Base-by-base conservation (phyloP, 2,329 filamentous ascomycete species). In the Exserohilum rostratum region DNA sequence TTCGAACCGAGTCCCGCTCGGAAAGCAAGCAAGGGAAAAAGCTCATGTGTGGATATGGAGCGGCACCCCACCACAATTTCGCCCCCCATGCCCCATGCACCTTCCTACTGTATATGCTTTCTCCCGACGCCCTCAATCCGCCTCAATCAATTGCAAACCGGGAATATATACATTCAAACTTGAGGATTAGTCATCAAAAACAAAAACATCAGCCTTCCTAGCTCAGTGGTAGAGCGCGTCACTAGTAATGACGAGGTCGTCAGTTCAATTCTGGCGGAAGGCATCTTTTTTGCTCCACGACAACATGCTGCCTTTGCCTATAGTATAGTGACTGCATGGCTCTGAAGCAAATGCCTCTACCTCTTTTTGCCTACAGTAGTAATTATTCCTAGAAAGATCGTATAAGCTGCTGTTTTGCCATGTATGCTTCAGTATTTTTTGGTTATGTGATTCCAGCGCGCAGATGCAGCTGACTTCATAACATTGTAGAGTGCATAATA, bases 181-280 rank as follows among this genome's bases (percentile, higher is more conserved):
- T 30, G 15, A 13, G 3, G 48, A 53, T 53, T 53, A 53, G 50
- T 53, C 50, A 53, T 53, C 50, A 47, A 29, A 27, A 52, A 30
- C 43, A 46, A 3, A n/a, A n/a, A n/a, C 12, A 25, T 3, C 15
- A 44, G 69, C 69, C 67, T 65, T 65, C 66, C 61, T 71, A 65
- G 69, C 69, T 71, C 65, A 71, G 69, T 72, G 69, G 69, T 72
- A 73, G 67, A 73, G 70, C 70, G 70, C 67, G 68, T 70, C 70
- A 73, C 70, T 73, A 73, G 70, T 73, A 73, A 73, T 73, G 70
- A 70, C 68, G 68, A 73, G 70, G 68, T 70, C 70, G 65, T 66
- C 67, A 67, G 70, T 53, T 53, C 50, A 53, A 53, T 53, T 53
- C 43, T 53, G 50, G 50, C 50, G 20, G 50, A 53, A 47, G 50